Evolutionary conservation across 805 yeast species (phyloP).

Genomic region (Ogataea paraovalis): DNA sequence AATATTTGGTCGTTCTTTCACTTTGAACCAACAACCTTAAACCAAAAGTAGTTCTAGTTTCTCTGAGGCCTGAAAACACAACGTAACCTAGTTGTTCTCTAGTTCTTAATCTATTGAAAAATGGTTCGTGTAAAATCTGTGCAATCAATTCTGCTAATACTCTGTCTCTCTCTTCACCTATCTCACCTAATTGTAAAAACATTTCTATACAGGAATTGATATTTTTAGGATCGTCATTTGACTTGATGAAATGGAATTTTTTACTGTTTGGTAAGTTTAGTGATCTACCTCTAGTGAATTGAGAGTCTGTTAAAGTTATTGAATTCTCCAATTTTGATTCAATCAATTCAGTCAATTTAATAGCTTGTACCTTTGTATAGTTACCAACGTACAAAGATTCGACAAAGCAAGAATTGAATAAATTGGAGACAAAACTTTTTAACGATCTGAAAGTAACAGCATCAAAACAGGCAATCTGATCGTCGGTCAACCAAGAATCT

Average conservation of each 20-base stretch:
- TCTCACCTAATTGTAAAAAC: slow-evolving; percentile 60
- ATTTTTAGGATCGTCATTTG: slow-evolving; percentile 61
- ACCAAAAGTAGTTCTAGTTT: slow-evolving; percentile 69
- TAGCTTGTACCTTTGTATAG: slow-evolving; percentile 49
- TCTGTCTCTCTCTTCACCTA: slow-evolving; percentile 39
- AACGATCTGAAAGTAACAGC: slow-evolving; percentile 43
- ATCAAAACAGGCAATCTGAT: slow-evolving; percentile 48
- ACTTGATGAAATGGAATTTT: slow-evolving; percentile 43
- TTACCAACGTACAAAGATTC: slow-evolving; percentile 84
- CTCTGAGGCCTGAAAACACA: slow-evolving; percentile 73
- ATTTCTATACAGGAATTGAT: slow-evolving; percentile 83
- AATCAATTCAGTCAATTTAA: slow-evolving; percentile 42
- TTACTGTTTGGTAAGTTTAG: slow-evolving; percentile 37
- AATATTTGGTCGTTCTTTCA: slow-evolving; percentile 68
- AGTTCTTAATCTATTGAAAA: slow-evolving; percentile 85
- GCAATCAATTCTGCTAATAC: slow-evolving; percentile 61
- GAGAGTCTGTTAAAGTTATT: slow-evolving; percentile 39
- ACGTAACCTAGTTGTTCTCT: slow-evolving; percentile 94
- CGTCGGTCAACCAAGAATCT: slow-evolving; percentile 59
- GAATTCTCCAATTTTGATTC: slow-evolving; percentile 33
- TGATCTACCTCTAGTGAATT: slow-evolving; percentile 41
- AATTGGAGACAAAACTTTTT: slow-evolving; percentile 42
- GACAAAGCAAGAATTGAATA: slow-evolving; percentile 56
- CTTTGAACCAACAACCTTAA: slow-evolving; percentile 77
- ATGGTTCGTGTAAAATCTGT: slow-evolving; percentile 79